Base-by-base conservation (phyloP, 2,329 filamentous ascomycete species). In the Cytospora mali region DNA sequence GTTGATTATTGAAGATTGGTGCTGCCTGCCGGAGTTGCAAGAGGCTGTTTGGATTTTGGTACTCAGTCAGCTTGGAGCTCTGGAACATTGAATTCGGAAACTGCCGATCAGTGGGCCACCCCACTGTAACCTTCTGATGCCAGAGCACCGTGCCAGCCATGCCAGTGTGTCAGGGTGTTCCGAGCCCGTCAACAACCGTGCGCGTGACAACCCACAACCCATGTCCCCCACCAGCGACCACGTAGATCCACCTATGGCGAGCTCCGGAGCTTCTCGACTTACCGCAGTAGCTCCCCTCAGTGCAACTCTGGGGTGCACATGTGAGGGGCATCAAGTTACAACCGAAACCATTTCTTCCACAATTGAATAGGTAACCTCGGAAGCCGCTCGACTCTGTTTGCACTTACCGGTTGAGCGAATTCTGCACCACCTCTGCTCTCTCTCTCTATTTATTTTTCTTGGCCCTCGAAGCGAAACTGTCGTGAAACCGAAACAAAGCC, bases 401-500 rank as follows among this genome's bases (percentile, higher is more conserved):
- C n/a, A n/a, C n/a, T n/a, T 42, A 21, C 6, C 11, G 18, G 14
- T 42, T 21, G 18, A 42, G 39, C 39, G 39, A 42, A 9, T n/a
- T 21, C 6, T 21, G 39, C 39, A 21, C n/a, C 39, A 42, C 39
- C 18, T 9, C n/a, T n/a, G n/a, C n/a, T n/a, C n/a, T 42, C 35
- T 18, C 29, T 10, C n/a, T 33, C 53, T 27, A 54, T 6, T 56
- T 54, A 55, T 53, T 29, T 56, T 55, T 56, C 53, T 64, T 53
- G 50, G 58, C 55, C 42, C 10, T 33, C 42, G 58, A 46, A 52
- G 28, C 33, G 14, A 55, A 29, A 29, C 18, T 48, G 29, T 35
- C 42, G 49, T 64, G 59, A 58, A 62, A 62, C 62, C 25, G 25
- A 61, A 52, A 54, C 62, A 31, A 61, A 52, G 58, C 62, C 58